Conservation (phyloP, 805 yeast species). For the Myxozyma monticola region DNA sequence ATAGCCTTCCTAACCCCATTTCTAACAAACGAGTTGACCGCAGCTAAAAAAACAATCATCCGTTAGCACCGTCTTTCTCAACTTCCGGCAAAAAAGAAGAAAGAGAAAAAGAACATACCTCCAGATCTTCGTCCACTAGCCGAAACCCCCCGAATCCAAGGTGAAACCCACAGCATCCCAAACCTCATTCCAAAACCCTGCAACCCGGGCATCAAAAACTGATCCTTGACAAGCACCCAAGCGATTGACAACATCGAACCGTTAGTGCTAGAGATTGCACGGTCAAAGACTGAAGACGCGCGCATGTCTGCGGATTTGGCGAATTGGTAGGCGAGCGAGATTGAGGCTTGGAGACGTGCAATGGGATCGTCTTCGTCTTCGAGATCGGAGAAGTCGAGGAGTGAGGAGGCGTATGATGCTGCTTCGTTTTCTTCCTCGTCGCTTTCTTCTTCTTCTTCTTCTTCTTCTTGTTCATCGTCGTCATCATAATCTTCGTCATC, state of each 20-base stretch:
- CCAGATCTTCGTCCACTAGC: slow-evolving; percentile 15
- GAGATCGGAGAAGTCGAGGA: slow-evolving; percentile 5
- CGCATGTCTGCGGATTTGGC: slow-evolving; percentile 24
- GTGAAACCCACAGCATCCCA: slow-evolving; percentile 1
- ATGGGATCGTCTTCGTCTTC: neutral
- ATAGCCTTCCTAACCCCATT: too few relatives aligned
- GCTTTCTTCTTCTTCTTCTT: neutral
- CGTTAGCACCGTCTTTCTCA: neutral
- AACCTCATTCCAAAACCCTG: slow-evolving; percentile 28
- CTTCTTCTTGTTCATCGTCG: neutral
- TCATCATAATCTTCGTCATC: neutral
- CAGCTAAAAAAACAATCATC: neutral
- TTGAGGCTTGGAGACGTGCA: neutral
- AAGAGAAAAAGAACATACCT: slow-evolving; percentile 4
- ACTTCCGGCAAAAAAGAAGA: neutral
- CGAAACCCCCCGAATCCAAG: slow-evolving; percentile 13
- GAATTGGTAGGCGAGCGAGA: slow-evolving; percentile 4
- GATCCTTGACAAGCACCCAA: slow-evolving; percentile 27
- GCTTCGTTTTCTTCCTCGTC: neutral
- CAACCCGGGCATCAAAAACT: slow-evolving; percentile 24
- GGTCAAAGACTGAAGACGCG: slow-evolving; percentile 19
- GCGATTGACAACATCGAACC: slow-evolving; percentile 17
- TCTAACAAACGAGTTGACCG: too few relatives aligned
- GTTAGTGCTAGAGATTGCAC: slow-evolving; percentile 18
- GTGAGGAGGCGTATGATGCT: slow-evolving; percentile 7